A percentile compares a stretch with the other conserved stretches of the same genome.
These are phyloP conservation scores for Ceratocystis harringtonii DNA, from an alignment of 2,329 filamentous ascomycete species.

Conservation along the genomic window DNA sequence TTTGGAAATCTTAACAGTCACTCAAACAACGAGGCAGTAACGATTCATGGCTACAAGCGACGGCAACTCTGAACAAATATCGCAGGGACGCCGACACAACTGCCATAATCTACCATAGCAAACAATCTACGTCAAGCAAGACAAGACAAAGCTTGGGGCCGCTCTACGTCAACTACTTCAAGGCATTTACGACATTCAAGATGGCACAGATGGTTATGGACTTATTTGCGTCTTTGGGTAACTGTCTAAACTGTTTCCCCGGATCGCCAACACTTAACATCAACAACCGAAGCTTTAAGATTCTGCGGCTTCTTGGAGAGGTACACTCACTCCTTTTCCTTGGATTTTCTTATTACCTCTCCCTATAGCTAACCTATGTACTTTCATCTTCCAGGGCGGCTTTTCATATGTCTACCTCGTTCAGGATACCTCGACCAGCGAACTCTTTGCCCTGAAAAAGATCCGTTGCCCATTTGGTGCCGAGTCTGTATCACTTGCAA, in stretches of 20 bases:
- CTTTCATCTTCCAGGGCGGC: conserved; percentile 49
- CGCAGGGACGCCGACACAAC: not conserved
- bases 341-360: conserved; percentile 5
- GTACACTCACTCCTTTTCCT: conserved; percentile 29
- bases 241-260: conserved; percentile 93
- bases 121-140: not conserved
- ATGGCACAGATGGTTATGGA: conserved; percentile 83
- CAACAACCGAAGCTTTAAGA: conserved; percentile 90
- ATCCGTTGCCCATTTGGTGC: conserved; percentile 96
- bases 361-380: not conserved
- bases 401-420: conserved; percentile 99
- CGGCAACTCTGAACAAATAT: not conserved
- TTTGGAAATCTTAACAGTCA: not conserved
- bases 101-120: not conserved
- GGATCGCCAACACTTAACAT: conserved; percentile 88
- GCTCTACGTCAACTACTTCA: not conserved
- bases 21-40: not conserved
- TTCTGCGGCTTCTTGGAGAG: conserved; percentile 83
- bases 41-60: not conserved
- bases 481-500: conserved; percentile 84
- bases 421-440: conserved; percentile 69
- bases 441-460: conserved; percentile 92
- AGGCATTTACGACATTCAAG: conserved; percentile 14
- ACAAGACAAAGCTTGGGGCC: not conserved
- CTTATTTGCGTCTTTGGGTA: conserved; percentile 77